Percentiles rank a stretch among this genome's conserved stretches.
These are phyloP conservation scores for Fusarium sp. DNA, from an alignment of 2,329 filamentous ascomycete species.

Conservation along the genomic window DNA sequence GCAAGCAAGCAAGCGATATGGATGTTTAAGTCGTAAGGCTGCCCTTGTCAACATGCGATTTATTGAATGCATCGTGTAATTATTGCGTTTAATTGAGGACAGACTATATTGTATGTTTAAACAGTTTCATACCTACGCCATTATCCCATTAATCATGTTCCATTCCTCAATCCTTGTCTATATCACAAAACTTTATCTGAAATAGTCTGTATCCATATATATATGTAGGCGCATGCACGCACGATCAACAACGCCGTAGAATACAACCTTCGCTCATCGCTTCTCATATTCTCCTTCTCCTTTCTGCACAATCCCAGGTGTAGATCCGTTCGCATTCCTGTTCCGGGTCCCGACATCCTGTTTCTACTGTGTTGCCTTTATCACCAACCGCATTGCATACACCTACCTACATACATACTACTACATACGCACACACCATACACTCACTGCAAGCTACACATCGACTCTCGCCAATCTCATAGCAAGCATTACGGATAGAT, in stretches of 20 bases:
- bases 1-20: conserved; percentile 16
- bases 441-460: conserved; percentile 2
- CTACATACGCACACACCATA: conserved; percentile 28
- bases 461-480: conserved; percentile 34
- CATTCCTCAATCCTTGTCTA: conserved; percentile 23
- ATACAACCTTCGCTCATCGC: conserved; percentile 32
- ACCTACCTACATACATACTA: not conserved
- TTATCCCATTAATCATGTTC: not conserved
- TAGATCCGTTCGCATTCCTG: conserved; percentile 23
- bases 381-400: conserved; percentile 13
- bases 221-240: conserved; percentile 26
- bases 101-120: too few relatives aligned
- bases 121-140: too few relatives aligned
- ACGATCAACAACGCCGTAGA: conserved; percentile 26
- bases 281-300: conserved; percentile 19
- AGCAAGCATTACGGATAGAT: not conserved
- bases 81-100: not conserved
- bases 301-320: conserved; percentile 28
- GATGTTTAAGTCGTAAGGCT: conserved; percentile 16
- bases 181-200: conserved; percentile 18
- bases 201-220: conserved; percentile 25
- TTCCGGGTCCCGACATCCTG: not conserved
- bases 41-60: not conserved
- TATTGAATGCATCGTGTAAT: not conserved
- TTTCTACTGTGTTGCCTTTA: conserved; percentile 14